These are phyloP conservation scores for Pseudonitzschia delicatissima DNA, from an alignment of 108 stramenopile genomes.

Conservation along the genomic window DNA sequence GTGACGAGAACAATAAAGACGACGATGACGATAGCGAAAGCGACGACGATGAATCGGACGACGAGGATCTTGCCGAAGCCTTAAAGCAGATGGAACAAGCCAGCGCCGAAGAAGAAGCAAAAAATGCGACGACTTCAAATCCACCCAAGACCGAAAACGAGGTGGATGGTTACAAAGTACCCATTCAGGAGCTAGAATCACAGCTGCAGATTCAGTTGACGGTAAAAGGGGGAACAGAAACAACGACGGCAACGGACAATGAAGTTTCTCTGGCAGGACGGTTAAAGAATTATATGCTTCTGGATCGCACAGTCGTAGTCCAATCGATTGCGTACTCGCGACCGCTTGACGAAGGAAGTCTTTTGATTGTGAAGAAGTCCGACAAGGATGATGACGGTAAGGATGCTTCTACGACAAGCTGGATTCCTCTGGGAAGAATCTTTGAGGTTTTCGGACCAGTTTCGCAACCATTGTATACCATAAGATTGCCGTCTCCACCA, in stretches of 20 bases:
- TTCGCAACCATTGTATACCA: constrained; percentile 73
- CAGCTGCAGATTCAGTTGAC: constrained; percentile 37
- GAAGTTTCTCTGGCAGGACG: constrained; percentile 49
- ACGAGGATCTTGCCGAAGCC: constrained; percentile 38
- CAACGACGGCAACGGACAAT: constrained; percentile 10
- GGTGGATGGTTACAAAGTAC: constrained; percentile 63
- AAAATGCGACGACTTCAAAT: constrained; percentile 8
- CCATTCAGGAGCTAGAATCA: constrained; percentile 51
- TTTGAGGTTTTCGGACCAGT: constrained; percentile 89
- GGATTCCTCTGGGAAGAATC: constrained; percentile 61
- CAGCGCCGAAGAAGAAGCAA: constrained; percentile 26
- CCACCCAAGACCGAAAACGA: constrained; percentile 69
- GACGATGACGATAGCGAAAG: constrained; percentile 13
- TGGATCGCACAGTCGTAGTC: constrained; percentile 69
- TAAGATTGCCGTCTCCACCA: constrained; percentile 46
- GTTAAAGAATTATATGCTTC: constrained; percentile 56
- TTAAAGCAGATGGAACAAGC: constrained; percentile 46
- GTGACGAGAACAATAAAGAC: constrained; percentile 9
- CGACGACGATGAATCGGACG: constrained; percentile 8
- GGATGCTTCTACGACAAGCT: not conserved
- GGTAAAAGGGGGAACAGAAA: constrained; percentile 13
- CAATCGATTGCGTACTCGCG: constrained; percentile 32
- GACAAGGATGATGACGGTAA: constrained; percentile 1
- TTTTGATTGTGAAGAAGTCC: constrained; percentile 41
- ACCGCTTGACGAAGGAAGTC: constrained; percentile 68